Conservation (phyloP, 1,284 basidiomycete genomes). For the Cryptococcus jaspeensis region DNA sequence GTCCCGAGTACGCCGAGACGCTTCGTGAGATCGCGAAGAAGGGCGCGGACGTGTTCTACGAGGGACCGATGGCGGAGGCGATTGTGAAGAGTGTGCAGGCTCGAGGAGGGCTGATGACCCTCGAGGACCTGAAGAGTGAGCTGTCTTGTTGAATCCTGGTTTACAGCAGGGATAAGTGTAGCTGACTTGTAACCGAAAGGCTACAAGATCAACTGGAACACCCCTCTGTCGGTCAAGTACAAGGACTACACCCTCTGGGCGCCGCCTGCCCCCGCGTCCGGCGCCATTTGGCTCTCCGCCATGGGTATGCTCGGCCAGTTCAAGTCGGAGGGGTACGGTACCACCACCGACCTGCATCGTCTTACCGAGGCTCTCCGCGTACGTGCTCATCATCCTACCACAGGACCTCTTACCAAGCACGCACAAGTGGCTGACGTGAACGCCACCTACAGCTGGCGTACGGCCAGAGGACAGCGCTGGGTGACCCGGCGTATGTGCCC, state of each 20-base stretch:
- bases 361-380: constrained; percentile 37
- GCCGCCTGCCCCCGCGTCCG: constrained; percentile 43
- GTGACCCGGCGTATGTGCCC: constrained; percentile 40
- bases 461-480: constrained; percentile 39
- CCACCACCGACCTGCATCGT: constrained; percentile 28
- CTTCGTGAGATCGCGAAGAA: constrained; percentile 34
- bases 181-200: constrained; percentile 16
- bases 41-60: constrained; percentile 39
- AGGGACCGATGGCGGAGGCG: constrained; percentile 33
- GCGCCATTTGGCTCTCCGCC: constrained; percentile 37
- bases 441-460: constrained; percentile 33
- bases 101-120: constrained; percentile 38
- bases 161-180: neutral
- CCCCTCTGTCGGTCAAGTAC: constrained; percentile 30
- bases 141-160: neutral
- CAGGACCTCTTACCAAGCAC: neutral
- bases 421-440: neutral
- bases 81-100: constrained; percentile 29
- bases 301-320: constrained; percentile 34
- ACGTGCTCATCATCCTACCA: constrained; percentile 5
- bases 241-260: constrained; percentile 33
- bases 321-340: constrained; percentile 13
- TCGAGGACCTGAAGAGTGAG: constrained; percentile 35
- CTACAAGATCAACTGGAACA: constrained; percentile 30
- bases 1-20: constrained; percentile 37